A percentile compares a stretch with the other conserved stretches of the same genome.
phyloP scores from a whole-genome alignment of 2,329 filamentous ascomycete genomes.

The Aspergillus sp. region DNA sequence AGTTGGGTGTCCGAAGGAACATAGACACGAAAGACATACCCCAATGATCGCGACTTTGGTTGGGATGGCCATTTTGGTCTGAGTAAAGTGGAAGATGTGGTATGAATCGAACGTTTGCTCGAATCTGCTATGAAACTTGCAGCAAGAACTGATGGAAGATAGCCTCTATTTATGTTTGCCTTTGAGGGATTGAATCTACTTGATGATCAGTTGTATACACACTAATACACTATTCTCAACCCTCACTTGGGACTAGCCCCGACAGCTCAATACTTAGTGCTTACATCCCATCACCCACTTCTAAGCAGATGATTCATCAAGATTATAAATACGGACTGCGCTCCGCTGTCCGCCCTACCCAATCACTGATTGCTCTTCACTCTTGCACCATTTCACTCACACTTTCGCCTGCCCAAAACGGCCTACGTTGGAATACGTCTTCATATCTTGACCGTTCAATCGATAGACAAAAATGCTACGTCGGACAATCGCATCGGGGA shows the following conservation, averaged over 20 bases:
- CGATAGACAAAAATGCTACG: slow-evolving; percentile 7
- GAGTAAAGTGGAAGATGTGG: neutral
- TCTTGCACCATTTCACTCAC: neutral
- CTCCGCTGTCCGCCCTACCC: slow-evolving; percentile 15
- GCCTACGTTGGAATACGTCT: slow-evolving; percentile 1
- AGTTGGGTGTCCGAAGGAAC: neutral
- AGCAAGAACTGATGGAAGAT: neutral
- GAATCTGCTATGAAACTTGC: neutral
- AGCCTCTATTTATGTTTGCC: neutral
- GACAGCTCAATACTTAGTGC: neutral
- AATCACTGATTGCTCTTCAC: neutral
- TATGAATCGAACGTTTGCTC: neutral
- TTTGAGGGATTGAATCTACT: neutral
- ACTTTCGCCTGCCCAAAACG: neutral
- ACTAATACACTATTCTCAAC: neutral
- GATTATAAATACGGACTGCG: slow-evolving; percentile 9
- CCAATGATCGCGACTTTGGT: slow-evolving; percentile 22
- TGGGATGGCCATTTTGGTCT: slow-evolving; percentile 10
- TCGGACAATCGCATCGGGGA: slow-evolving; percentile 10
- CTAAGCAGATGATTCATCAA: neutral
- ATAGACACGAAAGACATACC: slow-evolving; percentile 11
- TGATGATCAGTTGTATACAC: neutral
- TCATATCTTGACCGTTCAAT: neutral
- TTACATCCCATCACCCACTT: neutral
- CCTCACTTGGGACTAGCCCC: neutral